These are phyloP conservation scores for Sugiyamaella grinbergsii DNA, from an alignment of 1,139 yeast species.

Conservation along the genomic window DNA sequence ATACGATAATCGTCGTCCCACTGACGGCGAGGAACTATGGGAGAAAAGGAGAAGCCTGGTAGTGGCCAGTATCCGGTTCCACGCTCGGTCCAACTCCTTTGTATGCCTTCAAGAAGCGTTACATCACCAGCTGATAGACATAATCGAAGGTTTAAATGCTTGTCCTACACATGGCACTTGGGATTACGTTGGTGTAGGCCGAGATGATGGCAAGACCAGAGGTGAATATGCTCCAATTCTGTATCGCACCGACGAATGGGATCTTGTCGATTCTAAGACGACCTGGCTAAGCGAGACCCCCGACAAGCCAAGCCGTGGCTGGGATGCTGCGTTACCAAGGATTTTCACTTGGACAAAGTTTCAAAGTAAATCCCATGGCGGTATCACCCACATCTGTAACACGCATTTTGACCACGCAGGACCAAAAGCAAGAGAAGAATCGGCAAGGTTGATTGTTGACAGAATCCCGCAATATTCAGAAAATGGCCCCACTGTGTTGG, in stretches of 20 bases:
- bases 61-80: slow-evolving; percentile 47
- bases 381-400: slow-evolving; percentile 49
- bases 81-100: slow-evolving; percentile 43
- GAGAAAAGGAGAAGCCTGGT: slow-evolving; percentile 45
- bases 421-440: slow-evolving; percentile 49
- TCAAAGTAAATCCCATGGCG: slow-evolving; percentile 20
- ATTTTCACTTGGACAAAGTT: slow-evolving; percentile 49
- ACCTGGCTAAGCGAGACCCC: slow-evolving; percentile 45
- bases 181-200: slow-evolving; percentile 52
- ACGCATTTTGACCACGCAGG: slow-evolving; percentile 65
- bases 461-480: slow-evolving; percentile 45
- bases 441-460: slow-evolving; percentile 51
- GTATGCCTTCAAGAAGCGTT: slow-evolving; percentile 61
- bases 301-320: slow-evolving; percentile 52
- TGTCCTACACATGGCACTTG: slow-evolving; percentile 46
- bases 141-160: slow-evolving; percentile 40
- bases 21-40: slow-evolving; percentile 51
- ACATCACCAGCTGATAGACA: slow-evolving; percentile 53
- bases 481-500: slow-evolving; percentile 30
- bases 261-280: slow-evolving; percentile 39
- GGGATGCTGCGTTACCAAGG: slow-evolving; percentile 58
- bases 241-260: slow-evolving; percentile 46
- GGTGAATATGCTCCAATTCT: slow-evolving; percentile 55
- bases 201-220: slow-evolving; percentile 48
- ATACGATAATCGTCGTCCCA: slow-evolving; percentile 43